Base-by-base conservation (phyloP, 176 grass and related monocot species). In the Oryza australiensis region DNA sequence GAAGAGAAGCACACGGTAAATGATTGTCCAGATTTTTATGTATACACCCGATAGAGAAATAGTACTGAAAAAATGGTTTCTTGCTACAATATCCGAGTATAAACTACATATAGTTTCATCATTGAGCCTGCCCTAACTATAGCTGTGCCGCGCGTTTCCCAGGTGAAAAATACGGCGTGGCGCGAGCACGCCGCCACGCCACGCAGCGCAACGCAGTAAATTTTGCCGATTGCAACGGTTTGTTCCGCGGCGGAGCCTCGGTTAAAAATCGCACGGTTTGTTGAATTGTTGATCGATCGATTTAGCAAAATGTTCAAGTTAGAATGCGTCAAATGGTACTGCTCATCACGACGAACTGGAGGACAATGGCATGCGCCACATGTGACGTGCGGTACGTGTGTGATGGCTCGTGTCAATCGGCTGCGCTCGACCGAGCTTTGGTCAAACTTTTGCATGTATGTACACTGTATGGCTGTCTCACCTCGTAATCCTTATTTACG, bases 361-460 rank as follows among this genome's bases (percentile, higher is more conserved):
- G 49, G 16, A 53, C n/a, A 5, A 55, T 55, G 49, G 9, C 5
- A 18, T 6, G 43, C 48, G 49, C 49, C 16, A 18, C 15, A 22
- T 55, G 18, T 55, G 18, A 16, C 7, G 51, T 55, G 16, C 15
- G 7, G 46, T 48, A 8, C 3, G 5, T 48, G 45, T 53, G 49
- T 20, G 15, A 20, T n/a, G 51, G 6, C 18, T 55, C 20, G 20
- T 55, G 51, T 9, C 37, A 28, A 20, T 16, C 10, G 14, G 34
- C 55, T 14, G 70, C 1, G 24, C 55, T 8, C 33, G 22, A 0
- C 41, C 9, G 28, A 51, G 7, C 73, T 32, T 7, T 32, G 63
- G 73, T 76, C 82, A 76, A 84, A 84, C 46, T 68, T 84, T 68
- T 32, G 46, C 73, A 76, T 68, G 63, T 76, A 43, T 64, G 70